Evolutionary conservation across 1,284 basidiomycete species (phyloP), one percentile per base, ranked within the genome.

Genomic region (Cutaneotrichosporon sp.): DNA sequence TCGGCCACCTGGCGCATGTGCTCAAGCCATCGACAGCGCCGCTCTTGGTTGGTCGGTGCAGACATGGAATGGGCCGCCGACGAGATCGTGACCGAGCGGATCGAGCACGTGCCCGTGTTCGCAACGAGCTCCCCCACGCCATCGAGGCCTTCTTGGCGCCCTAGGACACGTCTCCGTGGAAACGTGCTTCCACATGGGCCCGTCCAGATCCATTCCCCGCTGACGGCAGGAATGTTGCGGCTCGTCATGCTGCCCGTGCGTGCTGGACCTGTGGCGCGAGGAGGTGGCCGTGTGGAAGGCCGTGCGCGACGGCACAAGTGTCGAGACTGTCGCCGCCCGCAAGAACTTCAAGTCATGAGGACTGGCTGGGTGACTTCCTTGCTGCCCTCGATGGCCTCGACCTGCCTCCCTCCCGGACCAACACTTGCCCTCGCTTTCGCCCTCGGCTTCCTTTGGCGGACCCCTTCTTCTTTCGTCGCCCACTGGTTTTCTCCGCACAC

Each of bases 251-350:
- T 66, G 64, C 31, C 64, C 64, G 18, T 66, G 64, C 53, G 64
- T 66, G 14, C 34, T 56, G n/a, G 64, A 66, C 56, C 61, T 62
- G 18, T 66, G 64, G 64, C 60, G 58, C 34, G 64, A 66, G 27
- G 64, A 66, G 33, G 64, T 66, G 10, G 64, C 60, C 18, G 56
- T 66, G 7, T 66, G 64, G 64, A 59, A 63, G 49, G 64, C 64
- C 34, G 61, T 66, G 22, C 55, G 64, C 16, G 54, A 56, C 33
- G 58, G 58, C 14, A 56, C 50, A 1, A 13, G 31, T 11, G 62
- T 52, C 43, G 62, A 56, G 4, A 43, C 20, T 7, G 43, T 59
- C 11, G 62, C 62, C 1, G 58, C 54, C 1, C 52, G 53, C 43
- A 63, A 63, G 62, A 55, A 49, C 27, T 56, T 59, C 50, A 59